phyloP scores from a whole-genome alignment of 2,329 filamentous ascomycete genomes.

The Pseudocercospora macadamiae region DNA sequence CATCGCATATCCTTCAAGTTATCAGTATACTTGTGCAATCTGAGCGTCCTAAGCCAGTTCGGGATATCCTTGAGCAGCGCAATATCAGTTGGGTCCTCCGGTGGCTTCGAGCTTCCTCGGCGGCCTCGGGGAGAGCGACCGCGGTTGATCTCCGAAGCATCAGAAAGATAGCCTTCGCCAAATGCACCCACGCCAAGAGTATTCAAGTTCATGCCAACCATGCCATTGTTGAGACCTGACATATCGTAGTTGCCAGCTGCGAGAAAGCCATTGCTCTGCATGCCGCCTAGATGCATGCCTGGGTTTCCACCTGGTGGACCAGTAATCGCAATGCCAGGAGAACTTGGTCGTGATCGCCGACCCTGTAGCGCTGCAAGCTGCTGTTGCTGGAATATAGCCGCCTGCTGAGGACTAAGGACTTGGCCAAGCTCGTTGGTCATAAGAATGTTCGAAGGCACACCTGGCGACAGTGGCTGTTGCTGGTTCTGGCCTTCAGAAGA shows the following conservation, averaged over 20 bases:
- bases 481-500: constrained; percentile 64
- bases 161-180: constrained; percentile 85
- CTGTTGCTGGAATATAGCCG: constrained; percentile 63
- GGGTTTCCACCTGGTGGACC: constrained; percentile 56
- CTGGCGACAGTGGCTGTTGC: constrained; percentile 63
- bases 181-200: constrained; percentile 65
- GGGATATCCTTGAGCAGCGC: constrained; percentile 91
- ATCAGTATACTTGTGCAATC: constrained; percentile 98
- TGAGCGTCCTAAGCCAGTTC: constrained; percentile 89
- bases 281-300: constrained; percentile 57
- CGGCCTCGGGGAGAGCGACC: constrained; percentile 91
- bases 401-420: constrained; percentile 67
- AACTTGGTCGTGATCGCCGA: constrained; percentile 83
- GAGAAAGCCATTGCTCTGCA: constrained; percentile 92
- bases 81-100: constrained; percentile 94
- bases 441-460: constrained; percentile 68
- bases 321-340: constrained; percentile 84
- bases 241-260: constrained; percentile 74
- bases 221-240: constrained; percentile 63
- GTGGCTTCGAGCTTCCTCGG: constrained; percentile 92
- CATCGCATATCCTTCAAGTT: constrained; percentile 97
- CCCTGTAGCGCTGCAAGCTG: constrained; percentile 81
- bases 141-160: constrained; percentile 87
- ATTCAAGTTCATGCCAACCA: constrained; percentile 68
- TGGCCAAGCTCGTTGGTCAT: constrained; percentile 96